Conservation (phyloP, 129 eudicot species). For the Flaveria linearis region DNA sequence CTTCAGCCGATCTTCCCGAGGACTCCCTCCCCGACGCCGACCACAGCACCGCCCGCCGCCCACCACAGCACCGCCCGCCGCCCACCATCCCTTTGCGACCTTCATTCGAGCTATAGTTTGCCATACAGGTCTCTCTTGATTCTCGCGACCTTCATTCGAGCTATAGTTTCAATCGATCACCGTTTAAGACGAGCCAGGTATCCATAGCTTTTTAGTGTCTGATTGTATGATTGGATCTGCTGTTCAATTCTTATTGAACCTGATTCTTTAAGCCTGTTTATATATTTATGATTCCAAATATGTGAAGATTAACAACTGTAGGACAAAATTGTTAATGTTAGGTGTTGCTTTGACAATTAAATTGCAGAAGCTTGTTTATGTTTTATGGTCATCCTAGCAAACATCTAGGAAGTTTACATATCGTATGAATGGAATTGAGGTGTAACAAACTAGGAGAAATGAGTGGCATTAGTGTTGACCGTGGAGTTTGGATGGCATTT, state of each 20-base stretch:
- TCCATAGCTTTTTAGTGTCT: background rate
- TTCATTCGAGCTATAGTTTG: too few relatives aligned
- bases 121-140: too few relatives aligned
- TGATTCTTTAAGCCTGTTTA: background rate
- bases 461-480: background rate
- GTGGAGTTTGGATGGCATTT: background rate
- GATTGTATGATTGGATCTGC: background rate
- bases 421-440: too few relatives aligned
- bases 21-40: too few relatives aligned
- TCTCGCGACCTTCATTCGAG: constrained; percentile 19
- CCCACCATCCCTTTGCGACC: too few relatives aligned
- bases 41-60: too few relatives aligned
- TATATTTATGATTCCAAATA: background rate
- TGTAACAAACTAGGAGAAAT: background rate
- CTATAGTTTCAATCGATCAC: constrained; percentile 22
- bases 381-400: too few relatives aligned
- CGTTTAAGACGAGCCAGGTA: constrained; percentile 7
- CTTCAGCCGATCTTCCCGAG: too few relatives aligned
- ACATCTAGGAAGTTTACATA: too few relatives aligned
- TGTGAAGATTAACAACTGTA: background rate
- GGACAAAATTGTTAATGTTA: background rate
- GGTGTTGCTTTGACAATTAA: background rate
- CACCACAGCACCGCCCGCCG: too few relatives aligned
- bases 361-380: too few relatives aligned
- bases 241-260: too few relatives aligned